A percentile compares a stretch with the other conserved stretches of the same genome.
Conservation (phyloP, 1,284 basidiomycete genomes). For the Ceratobasidium sp. region DNA sequence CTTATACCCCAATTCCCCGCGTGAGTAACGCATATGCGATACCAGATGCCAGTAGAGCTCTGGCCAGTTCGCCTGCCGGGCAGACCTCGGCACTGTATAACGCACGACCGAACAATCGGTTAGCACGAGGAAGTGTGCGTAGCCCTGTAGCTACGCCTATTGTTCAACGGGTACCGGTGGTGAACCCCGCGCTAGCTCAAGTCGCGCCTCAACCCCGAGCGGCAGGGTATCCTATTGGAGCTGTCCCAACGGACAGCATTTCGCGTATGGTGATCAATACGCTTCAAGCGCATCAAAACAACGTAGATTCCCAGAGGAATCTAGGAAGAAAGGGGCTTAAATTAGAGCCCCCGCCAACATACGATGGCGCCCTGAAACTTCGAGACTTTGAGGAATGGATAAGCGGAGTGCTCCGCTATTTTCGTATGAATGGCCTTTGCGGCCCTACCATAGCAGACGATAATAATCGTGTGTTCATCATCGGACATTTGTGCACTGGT, state of each 20-base stretch:
- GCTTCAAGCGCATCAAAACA: background rate
- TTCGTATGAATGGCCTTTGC: background rate
- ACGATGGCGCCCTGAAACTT: constrained; percentile 2
- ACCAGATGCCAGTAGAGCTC: background rate
- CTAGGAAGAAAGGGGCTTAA: background rate
- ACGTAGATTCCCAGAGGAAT: background rate
- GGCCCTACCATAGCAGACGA: background rate
- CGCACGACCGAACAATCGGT: background rate
- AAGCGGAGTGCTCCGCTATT: background rate
- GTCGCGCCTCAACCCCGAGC: background rate
- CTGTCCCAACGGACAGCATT: background rate
- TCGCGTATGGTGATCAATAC: background rate
- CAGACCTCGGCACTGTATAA: background rate
- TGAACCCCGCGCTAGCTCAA: background rate
- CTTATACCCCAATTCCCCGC: background rate
- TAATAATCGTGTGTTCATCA: background rate
- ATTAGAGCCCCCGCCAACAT: background rate
- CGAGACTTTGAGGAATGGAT: constrained; percentile 1
- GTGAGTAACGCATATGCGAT: background rate
- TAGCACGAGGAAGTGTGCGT: background rate
- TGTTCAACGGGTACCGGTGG: background rate
- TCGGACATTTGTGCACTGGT: background rate
- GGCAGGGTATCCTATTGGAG: constrained; percentile 5
- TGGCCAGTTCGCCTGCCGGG: background rate
- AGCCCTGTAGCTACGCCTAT: background rate